Evolutionary conservation across 345 rosid species (phyloP).

Genomic region (Gossypium sturtianum): DNA sequence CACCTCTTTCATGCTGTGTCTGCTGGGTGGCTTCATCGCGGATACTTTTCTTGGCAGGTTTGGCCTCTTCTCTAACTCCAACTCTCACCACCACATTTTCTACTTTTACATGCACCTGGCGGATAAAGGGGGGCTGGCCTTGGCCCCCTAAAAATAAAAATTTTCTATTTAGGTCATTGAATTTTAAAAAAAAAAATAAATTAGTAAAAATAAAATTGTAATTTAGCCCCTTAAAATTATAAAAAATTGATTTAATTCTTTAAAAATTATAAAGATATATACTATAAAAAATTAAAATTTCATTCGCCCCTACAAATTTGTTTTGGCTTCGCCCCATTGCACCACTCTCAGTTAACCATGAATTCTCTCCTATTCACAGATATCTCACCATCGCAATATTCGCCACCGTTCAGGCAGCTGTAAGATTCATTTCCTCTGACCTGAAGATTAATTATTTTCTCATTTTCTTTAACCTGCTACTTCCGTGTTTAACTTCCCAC

Average conservation of each 20-base stretch:
- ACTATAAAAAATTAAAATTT: too few relatives aligned
- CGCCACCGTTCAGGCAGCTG: conserved; percentile 76
- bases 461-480: not conserved
- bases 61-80: not conserved
- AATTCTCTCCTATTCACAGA: conserved; percentile 32
- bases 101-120: not conserved
- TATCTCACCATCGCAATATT: conserved; percentile 83
- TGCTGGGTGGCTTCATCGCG: conserved; percentile 88
- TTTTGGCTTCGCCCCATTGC: too few relatives aligned
- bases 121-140: too few relatives aligned
- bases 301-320: too few relatives aligned
- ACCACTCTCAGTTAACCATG: not conserved
- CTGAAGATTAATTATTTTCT: not conserved
- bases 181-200: too few relatives aligned
- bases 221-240: too few relatives aligned
- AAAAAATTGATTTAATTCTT: too few relatives aligned
- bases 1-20: conserved; percentile 91
- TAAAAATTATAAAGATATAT: too few relatives aligned
- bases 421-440: conserved; percentile 20
- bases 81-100: not conserved
- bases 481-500: not conserved
- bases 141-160: too few relatives aligned
- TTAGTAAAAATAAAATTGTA: too few relatives aligned
- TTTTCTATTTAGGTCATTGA: too few relatives aligned
- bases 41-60: conserved; percentile 98